Base-by-base conservation (phyloP, 192 early-diverging fungal genomes). In the Helicostylum pulchrum region DNA sequence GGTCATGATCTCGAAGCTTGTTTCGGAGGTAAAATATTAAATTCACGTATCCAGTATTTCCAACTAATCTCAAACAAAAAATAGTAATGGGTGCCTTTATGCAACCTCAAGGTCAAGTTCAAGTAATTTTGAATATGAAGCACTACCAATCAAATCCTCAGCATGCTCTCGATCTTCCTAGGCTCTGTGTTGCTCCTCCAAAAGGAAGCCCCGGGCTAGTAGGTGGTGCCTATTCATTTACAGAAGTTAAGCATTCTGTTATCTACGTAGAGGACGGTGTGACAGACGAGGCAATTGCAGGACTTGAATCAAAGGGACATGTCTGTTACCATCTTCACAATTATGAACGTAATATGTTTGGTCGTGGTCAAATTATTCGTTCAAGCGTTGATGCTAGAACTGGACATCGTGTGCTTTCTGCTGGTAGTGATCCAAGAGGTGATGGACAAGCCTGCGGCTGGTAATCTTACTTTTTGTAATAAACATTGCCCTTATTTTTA, bases 61-160 rank as follows among this genome's bases (percentile, higher is more conserved):
- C 9, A 56, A 56, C 17, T 36, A 36, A 17, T n/a, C 8, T 10
- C 70, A 62, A 21, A n/a, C n/a, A n/a, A 77, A 74, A 19, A 77
- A 80, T 49, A 90, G 77, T 78, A 30, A 75, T 93, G 89, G 91
- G 91, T 46, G 87, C 81, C 4, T 88, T 81, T 68, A 88, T 87
- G 81, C 91, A 93, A 72, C 91, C 91, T 17, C 91, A 93, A 73
- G 90, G 90, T n/a, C 90, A 93, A 47, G 66, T 91, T 2, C 91
- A 93, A 76, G 85, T 90, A 7, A 72, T 93, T 56, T 54, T 92
- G 32, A 90, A 90, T 59, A 70, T 87, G 19, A 54, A 84, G 50
- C 77, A 80, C 59, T 83, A 81, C 52, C 70, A 75, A 7, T 77
- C 80, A 66, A 75, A 76, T 43, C 82, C 85, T 39, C 91, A 93